Conservation (phyloP, 2,329 filamentous ascomycete genomes). For the Ceratocystis ficicola region DNA sequence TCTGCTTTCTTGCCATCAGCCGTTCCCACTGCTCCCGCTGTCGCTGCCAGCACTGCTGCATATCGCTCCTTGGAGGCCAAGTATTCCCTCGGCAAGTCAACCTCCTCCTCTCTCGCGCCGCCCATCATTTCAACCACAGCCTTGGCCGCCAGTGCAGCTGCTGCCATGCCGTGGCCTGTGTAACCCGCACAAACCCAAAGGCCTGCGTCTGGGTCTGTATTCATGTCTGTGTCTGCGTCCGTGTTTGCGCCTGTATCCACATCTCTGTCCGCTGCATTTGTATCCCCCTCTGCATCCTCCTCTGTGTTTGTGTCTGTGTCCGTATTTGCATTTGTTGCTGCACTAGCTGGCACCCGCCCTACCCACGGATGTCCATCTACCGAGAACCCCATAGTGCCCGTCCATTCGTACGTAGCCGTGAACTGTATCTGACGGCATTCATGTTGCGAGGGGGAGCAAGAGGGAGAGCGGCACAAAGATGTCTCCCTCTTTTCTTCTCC, state of each 20-base stretch:
- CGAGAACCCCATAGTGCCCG: conserved; percentile 67
- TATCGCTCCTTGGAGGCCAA: conserved; percentile 29
- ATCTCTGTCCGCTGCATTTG: no score
- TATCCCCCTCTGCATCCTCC: no score
- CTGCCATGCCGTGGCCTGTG: conserved; percentile 67
- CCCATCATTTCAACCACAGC: conserved; percentile 50
- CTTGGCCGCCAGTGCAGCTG: conserved; percentile 53
- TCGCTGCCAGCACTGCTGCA: conserved; percentile 2
- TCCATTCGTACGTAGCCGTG: conserved; percentile 53
- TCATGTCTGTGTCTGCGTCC: no score
- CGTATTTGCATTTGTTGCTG: conserved; percentile 33
- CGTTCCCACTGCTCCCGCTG: background rate
- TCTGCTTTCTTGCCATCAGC: background rate
- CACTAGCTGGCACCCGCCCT: conserved; percentile 45
- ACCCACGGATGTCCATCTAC: conserved; percentile 59
- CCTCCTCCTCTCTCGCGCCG: conserved; percentile 30
- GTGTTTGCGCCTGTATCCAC: conserved; percentile 15
- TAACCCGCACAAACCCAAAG: conserved; percentile 55
- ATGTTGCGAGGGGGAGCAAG: conserved; percentile 28
- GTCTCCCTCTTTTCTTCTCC: background rate
- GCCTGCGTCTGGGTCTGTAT: conserved; percentile 29
- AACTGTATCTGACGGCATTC: conserved; percentile 35
- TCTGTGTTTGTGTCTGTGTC: no score
- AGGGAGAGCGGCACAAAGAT: no score
- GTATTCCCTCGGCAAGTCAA: conserved; percentile 37